Conservation (phyloP, 1,139 yeast genomes). For the Debaryomyces fabryi region DNA sequence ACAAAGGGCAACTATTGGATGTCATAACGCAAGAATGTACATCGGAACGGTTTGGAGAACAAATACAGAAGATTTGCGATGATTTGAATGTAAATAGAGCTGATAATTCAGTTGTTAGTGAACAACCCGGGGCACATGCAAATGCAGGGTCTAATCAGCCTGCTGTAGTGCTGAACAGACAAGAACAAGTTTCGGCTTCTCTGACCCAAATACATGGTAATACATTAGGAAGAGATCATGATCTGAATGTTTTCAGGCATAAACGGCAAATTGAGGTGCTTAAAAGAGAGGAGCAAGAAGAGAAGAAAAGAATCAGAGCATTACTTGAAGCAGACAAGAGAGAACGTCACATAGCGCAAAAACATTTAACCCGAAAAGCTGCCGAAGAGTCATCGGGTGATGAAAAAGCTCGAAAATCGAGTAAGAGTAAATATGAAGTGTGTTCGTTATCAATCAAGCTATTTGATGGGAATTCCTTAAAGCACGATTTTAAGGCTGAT, state of each 20-base stretch:
- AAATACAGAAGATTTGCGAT: conserved; percentile 21
- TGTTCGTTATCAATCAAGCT: conserved; percentile 55
- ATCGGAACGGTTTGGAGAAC: conserved; percentile 24
- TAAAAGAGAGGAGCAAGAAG: conserved; percentile 43
- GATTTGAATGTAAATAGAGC: neutral
- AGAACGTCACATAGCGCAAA: conserved; percentile 35
- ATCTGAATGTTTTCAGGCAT: conserved; percentile 30
- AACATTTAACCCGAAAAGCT: neutral
- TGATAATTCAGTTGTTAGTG: neutral
- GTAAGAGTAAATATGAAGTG: conserved; percentile 8
- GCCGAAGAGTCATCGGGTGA: neutral
- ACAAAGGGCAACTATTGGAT: conserved; percentile 48
- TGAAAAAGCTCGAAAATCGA: neutral
- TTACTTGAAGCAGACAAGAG: conserved; percentile 53
- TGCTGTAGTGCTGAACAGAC: neutral
- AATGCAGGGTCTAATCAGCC: neutral
- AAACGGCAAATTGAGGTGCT: conserved; percentile 43
- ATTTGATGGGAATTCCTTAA: conserved; percentile 56
- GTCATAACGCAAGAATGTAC: conserved; percentile 34
- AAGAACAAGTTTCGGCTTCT: neutral
- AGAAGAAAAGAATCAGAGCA: conserved; percentile 55
- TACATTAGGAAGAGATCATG: neutral
- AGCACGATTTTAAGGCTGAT: conserved; percentile 41
- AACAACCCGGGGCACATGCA: neutral
- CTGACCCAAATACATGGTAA: neutral